These are phyloP conservation scores for Phtheirospermum japonicum DNA, from an alignment of 257 asterid genomes.

Conservation along the genomic window DNA sequence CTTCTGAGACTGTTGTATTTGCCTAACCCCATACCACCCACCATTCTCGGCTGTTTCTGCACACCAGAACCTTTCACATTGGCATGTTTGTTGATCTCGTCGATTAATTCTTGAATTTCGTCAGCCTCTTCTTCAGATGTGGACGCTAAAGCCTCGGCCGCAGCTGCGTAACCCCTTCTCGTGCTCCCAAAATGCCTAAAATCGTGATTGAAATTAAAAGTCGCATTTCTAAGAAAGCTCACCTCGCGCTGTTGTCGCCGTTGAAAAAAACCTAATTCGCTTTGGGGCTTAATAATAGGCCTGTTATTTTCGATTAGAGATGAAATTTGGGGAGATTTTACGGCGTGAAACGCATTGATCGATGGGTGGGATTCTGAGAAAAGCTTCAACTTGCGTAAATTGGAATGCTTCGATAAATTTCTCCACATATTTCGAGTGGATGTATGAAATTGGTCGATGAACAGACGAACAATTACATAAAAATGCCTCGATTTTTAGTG, in stretches of 20 bases:
- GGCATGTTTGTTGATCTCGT: constrained; percentile 45
- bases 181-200: constrained; percentile 31
- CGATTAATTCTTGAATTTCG: constrained; percentile 53
- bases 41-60: constrained; percentile 44
- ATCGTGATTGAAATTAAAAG: constrained; percentile 18
- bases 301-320: constrained; percentile 18
- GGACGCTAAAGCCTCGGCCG: constrained; percentile 73
- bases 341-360: constrained; percentile 26
- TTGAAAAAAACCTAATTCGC: constrained; percentile 33
- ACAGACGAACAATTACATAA: no score
- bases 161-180: constrained; percentile 60
- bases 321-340: constrained; percentile 28
- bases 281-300: constrained; percentile 13
- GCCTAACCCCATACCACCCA: constrained; percentile 67
- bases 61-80: constrained; percentile 28
- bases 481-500: no score
- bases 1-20: constrained; percentile 63
- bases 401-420: constrained; percentile 50
- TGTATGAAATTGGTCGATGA: no score
- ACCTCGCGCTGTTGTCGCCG: constrained; percentile 26
- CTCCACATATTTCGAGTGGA: constrained; percentile 72
- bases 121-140: constrained; percentile 88
- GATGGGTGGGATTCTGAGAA: constrained; percentile 37
- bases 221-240: constrained; percentile 20
- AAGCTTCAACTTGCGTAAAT: constrained; percentile 40